Conservation (phyloP, 176 grass and related monocot genomes). For the Rhynchospora breviuscula region DNA sequence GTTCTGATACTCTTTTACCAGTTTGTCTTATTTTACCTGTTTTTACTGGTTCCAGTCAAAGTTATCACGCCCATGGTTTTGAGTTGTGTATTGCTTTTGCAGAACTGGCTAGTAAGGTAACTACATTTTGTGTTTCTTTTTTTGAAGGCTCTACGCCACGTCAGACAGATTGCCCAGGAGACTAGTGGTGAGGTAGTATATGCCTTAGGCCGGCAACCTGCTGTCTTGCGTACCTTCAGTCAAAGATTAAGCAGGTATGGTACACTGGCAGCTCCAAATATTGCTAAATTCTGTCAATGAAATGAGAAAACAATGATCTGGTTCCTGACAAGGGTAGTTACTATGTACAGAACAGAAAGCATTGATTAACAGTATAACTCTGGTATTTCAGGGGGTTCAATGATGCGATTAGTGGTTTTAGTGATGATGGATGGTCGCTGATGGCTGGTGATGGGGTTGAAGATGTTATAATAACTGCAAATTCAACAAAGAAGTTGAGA, state of each 20-base stretch:
- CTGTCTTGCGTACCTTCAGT: slow-evolving; percentile 84
- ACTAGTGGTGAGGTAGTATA: slow-evolving; percentile 78
- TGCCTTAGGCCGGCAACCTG: slow-evolving; percentile 74
- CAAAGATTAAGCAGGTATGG: slow-evolving; percentile 80
- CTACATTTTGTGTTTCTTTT: not conserved
- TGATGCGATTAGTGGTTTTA: slow-evolving; percentile 91
- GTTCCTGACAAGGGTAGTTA: not conserved
- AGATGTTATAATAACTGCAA: slow-evolving; percentile 76
- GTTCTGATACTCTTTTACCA: not conserved
- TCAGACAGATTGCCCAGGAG: slow-evolving; percentile 98
- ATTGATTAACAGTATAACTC: not conserved
- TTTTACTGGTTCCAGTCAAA: not conserved
- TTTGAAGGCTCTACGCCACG: slow-evolving; percentile 83
- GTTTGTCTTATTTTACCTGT: not conserved
- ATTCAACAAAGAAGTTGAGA: slow-evolving; percentile 64
- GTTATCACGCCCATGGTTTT: not conserved
- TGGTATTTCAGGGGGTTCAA: slow-evolving; percentile 79
- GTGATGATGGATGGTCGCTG: slow-evolving; percentile 94
- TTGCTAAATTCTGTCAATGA: not conserved
- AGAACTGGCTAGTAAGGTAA: not conserved
- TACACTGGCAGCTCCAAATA: not conserved
- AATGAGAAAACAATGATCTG: not conserved
- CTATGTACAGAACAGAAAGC: not conserved
- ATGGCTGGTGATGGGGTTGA: slow-evolving; percentile 79
- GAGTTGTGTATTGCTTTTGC: not conserved